Evolutionary conservation across 495 filamentous ascomycete species (phyloP).

Genomic region (Cladorrhinum samala): DNA sequence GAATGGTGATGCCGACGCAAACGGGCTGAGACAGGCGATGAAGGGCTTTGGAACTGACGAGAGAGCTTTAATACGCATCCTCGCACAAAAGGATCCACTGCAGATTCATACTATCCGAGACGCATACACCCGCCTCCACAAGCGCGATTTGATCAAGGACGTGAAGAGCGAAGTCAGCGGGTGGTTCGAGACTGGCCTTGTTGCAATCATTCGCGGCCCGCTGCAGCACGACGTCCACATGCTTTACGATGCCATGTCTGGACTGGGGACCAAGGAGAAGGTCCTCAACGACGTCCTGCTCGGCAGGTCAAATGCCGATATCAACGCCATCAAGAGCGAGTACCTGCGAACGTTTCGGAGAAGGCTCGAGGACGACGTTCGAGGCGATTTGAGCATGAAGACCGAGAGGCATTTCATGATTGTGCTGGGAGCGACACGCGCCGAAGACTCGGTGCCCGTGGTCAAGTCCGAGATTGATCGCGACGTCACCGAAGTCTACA

Average conservation of each 20-base stretch:
- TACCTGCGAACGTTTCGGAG: conserved; percentile 60
- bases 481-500: conserved; percentile 66
- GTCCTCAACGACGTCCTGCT: conserved; percentile 83
- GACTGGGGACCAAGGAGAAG: conserved; percentile 78
- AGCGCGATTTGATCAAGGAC: conserved; percentile 63
- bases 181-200: conserved; percentile 62
- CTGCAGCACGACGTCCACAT: conserved; percentile 61
- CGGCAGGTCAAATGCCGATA: conserved; percentile 74
- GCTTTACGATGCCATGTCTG: conserved; percentile 61
- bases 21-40: conserved; percentile 72
- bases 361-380: conserved; percentile 61
- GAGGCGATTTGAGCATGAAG: conserved; percentile 73
- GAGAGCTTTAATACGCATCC: conserved; percentile 57
- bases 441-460: conserved; percentile 69
- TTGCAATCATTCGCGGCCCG: conserved; percentile 71
- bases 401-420: conserved; percentile 76
- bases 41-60: conserved; percentile 91
- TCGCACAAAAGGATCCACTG: conserved; percentile 63
- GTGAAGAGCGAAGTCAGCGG: conserved; percentile 70
- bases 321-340: conserved; percentile 69
- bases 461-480: conserved; percentile 61
- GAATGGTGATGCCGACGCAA: conserved; percentile 59
- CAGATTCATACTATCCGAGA: conserved; percentile 64
- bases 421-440: conserved; percentile 61
- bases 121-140: conserved; percentile 55